Evolutionary conservation across 2,329 filamentous ascomycete species (phyloP), one percentile per base, ranked within the genome.

Genomic region (Verticillium albo-atrum): DNA sequence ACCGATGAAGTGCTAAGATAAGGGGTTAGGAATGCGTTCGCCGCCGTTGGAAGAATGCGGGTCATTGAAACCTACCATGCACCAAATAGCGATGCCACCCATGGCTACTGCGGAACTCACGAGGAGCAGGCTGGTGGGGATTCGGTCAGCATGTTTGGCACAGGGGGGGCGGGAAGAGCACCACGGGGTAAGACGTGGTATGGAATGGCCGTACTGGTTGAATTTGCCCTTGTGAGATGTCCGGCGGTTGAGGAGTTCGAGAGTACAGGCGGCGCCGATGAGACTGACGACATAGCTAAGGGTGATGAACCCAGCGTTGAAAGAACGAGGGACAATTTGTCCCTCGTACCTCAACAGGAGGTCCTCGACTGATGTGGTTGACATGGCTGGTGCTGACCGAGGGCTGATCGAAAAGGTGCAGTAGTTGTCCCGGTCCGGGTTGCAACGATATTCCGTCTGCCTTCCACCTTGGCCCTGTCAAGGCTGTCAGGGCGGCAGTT

Each of bases 201-300:
- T n/a, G n/a, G n/a, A n/a, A n/a, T 23, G n/a, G 23, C 15, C 79
- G 58, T 80, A 89, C 88, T 89, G 86, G 68, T 91, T 92, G 69
- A 86, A 85, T 58, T 83, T 71, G 9, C 89, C 89, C 68, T 83
- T 84, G 58, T 82, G 82, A 2, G 89, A 86, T 1, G 89, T 92
- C 65, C 90, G 81, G 60, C 90, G 80, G 70, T 95, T 90, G 56
- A 96, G 85, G 60, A 96, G 77, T 72, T 96, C 92, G 32, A 96
- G 79, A 0, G 92, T 93, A 3, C 91, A 91, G 56, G 86, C 82
- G 55, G 90, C 88, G 62, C 92, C 92, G 64, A 92, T 82, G 34
- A 91, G 79, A 68, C 91, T 94, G 67, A 92, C 90, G 64, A 90
- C 78, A 63, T 90, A 85, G 68, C 91, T 95, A 64, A 91, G 79